Evolutionary conservation across 1,284 basidiomycete species (phyloP).

Genomic region (Ceraceosorus guamensis): DNA sequence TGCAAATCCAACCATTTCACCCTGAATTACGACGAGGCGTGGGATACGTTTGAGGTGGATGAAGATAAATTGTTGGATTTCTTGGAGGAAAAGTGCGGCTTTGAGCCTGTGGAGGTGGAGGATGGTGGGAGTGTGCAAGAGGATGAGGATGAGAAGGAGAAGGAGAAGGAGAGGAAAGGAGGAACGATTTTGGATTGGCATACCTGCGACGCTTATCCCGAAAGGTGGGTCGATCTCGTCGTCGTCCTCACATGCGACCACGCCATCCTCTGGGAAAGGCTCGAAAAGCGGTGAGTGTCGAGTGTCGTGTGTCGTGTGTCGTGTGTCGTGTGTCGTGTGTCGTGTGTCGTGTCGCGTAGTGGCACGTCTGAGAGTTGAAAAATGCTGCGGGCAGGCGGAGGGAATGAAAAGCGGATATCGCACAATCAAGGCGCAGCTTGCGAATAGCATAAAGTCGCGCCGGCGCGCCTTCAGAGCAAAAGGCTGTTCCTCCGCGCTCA

Average conservation of each 20-base stretch:
- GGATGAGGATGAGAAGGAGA: constrained; percentile 15
- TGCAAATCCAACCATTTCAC: constrained; percentile 79
- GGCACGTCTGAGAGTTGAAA: no score
- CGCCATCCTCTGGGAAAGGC: constrained; percentile 75
- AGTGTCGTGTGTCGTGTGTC: not conserved
- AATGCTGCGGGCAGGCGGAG: no score
- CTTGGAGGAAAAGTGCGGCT: constrained; percentile 35
- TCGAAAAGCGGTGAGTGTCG: constrained; percentile 71
- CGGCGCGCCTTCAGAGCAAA: no score
- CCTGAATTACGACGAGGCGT: constrained; percentile 81
- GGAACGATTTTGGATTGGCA: constrained; percentile 96
- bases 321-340: not conserved
- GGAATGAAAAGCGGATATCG: no score
- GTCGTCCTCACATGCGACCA: constrained; percentile 89
- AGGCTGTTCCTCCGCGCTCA: no score
- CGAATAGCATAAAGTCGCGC: no score
- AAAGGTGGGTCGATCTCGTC: constrained; percentile 94
- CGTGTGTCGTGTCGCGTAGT: not conserved
- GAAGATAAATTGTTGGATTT: constrained; percentile 60
- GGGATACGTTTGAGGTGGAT: constrained; percentile 88
- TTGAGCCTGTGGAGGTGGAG: constrained; percentile 32
- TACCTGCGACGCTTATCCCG: constrained; percentile 86
- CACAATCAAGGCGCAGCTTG: no score
- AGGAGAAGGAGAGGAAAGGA: constrained; percentile 24
- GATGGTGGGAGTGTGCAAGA: constrained; percentile 9